Evolutionary conservation across 1,284 basidiomycete species (phyloP), one percentile per base, ranked within the genome.

Genomic region (Termitomyces sp.): DNA sequence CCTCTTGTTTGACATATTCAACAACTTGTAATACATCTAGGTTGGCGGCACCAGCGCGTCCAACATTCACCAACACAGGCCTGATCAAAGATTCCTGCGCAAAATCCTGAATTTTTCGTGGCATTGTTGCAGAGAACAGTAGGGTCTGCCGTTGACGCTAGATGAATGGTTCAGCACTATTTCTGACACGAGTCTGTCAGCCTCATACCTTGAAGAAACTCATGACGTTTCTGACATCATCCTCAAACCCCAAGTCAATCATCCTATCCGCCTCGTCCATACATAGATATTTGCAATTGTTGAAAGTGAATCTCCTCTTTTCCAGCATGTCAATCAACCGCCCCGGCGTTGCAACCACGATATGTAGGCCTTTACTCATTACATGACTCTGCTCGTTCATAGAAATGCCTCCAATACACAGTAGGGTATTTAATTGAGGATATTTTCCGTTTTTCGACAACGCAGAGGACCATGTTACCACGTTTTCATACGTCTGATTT

Each of bases 191-290:
- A 19, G 56, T 12, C 19, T 3, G 40, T 41, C 48, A 7, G n/a
- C 36, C 17, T 12, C 79, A 48, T 57, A 91, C 92, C 76, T 91
- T 95, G 80, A 98, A 98, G 70, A 93, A 98, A 62, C 90, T 94
- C 93, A 99, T 98, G 65, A 99, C 97, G 66, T 94, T 96, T 55
- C 96, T 81, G 28, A 99, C 94, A 65, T 99, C 96, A 55, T 99
- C 97, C 70, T 99, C 97, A 65, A 99, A 99, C 0, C 96, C 97
- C 70, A 98, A 81, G 67, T 99, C 97, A 61, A 99, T 96, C 97
- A 99, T 99, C 50, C 97, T 79, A 73, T 99, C 97, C 0, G 97
- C 97, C 73, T 99, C 97, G 73, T 99, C 97, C 85, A 99, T 93
- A 68, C 95, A 98, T 4, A 99, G 75, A 69, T 88, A 98, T 73